Evolutionary conservation across 805 yeast genomes (phyloP), one percentile per base, ranked within the genome.

Genomic region (Metschnikowia vanudenii): DNA sequence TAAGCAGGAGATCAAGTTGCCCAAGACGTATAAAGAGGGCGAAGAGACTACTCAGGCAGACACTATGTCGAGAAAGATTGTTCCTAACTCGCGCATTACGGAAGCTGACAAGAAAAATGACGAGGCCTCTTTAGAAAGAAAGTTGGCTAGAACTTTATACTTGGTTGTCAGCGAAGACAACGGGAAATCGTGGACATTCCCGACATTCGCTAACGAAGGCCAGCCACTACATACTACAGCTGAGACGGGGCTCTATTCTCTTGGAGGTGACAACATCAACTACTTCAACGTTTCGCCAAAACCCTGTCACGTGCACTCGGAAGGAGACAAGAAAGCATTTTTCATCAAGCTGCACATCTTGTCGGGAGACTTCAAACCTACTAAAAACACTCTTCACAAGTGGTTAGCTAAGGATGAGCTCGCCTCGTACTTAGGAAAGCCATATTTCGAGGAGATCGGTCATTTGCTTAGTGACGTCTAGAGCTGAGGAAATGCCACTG

Each of bases 261-360:
- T 86, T 17, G 96, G 96, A 16, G 96, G 96, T 28, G 79, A 74
- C 10, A 64, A 75, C 45, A 79, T 94, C 62, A 86, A 89, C 67
- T 85, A 89, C 37, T 92, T 95, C 88, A 80, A 86, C 17, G 96
- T 94, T n/a, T 89, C 98, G 19, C 81, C 80, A 46, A 85, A 85
- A 4, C 98, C 99, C 34, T 84, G 91, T 35, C 60, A 84, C 51
- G 73, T 79, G 54, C 75, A 71, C 51, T 41, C 55, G 12, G 47
- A 42, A 12, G 58, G 56, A 32, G 60, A 61, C 29, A 59, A 59
- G 28, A 61, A 65, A 57, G 92, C 87, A 57, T 94, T 83, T 61
- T 72, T 87, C 57, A 80, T 94, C 57, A 89, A 88, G 67, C 85
- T 95, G 29, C 96, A 89, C 63, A 88, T 92, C 47, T 69, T 92